Evolutionary conservation across 495 filamentous ascomycete genomes (phyloP), one percentile per base, ranked within the genome.

Genomic region (Tuber aestivum): DNA sequence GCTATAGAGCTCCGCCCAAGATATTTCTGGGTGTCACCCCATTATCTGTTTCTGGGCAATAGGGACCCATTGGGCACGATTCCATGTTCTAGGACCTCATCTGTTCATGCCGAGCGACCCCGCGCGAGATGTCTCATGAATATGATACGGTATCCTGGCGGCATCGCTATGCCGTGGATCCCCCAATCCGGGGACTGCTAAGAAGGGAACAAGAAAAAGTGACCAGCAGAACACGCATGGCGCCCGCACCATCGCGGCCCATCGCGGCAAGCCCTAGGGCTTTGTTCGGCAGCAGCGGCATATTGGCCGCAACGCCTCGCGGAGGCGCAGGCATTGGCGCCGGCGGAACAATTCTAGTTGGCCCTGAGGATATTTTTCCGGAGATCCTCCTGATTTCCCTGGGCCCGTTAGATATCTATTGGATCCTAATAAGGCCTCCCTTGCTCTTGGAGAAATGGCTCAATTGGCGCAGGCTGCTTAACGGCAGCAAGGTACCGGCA

Each of bases 371-470:
- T 65, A 65, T 65, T 65, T 65, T 65, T 65, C 56, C 56, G 56
- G 27, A 65, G 10, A 65, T 65, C 32, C 56, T 6, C n/a, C 56
- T 9, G 56, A 35, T 56, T 56, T 27, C 48, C 23, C 27, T 56
- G 48, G 48, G n/a, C 5, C 27, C 56, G 56, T 65, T 65, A 32
- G 56, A 65, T 18, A 32, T 65, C 56, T 18, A 35, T 16, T 65
- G 56, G 56, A 65, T 35, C 56, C 32, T 65, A 18, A 65, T 65
- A 65, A 18, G 56, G 56, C 16, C 56, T 65, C 56, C 56, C 56
- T 35, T 65, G 56, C 14, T 61, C 50, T 65, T 35, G 14, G 56
- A 65, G 56, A 65, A 65, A 65, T 65, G 56, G 56, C 56, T 65
- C 56, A 65, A 65, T 65, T 65, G 12, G 56, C 56, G 27, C 27